A percentile compares a stretch with the other conserved stretches of the same genome.
These are phyloP conservation scores for Colletotrichum zoysiae DNA, from an alignment of 2,329 filamentous ascomycete genomes.

Conservation along the genomic window DNA sequence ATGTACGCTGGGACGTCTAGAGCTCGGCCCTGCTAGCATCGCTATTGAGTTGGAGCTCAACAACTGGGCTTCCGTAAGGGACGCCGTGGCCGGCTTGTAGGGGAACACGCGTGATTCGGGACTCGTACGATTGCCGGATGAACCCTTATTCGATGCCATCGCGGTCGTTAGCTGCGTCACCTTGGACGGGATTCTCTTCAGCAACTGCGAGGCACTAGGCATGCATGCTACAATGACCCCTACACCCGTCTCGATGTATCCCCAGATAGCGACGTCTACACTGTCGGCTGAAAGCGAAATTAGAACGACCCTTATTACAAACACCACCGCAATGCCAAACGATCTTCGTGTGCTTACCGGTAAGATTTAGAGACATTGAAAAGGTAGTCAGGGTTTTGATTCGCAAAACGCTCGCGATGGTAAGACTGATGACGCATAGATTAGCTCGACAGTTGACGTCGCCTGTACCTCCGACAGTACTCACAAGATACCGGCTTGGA, in stretches of 20 bases:
- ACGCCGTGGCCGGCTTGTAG: conserved; percentile 5
- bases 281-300: conserved; percentile 45
- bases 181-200: conserved; percentile 40
- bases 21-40: conserved; percentile 2
- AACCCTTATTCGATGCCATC: background rate
- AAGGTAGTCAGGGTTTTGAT: conserved; percentile 20
- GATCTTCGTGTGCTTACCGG: background rate
- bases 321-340: background rate
- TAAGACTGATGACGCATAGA: background rate
- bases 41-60: background rate
- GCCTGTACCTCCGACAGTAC: background rate
- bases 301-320: background rate
- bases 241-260: conserved; percentile 53
- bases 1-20: too few relatives aligned
- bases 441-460: background rate
- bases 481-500: conserved; percentile 48
- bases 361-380: background rate
- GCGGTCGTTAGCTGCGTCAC: conserved; percentile 15
- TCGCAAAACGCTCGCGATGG: conserved; percentile 23
- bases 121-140: conserved; percentile 10
- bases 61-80: background rate
- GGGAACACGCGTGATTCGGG: background rate
- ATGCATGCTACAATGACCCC: conserved; percentile 55
- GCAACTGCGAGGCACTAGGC: conserved; percentile 51
- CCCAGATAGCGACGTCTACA: conserved; percentile 50